phyloP scores from a whole-genome alignment of 139 green algal genomes.

The Chlorella sp. region DNA sequence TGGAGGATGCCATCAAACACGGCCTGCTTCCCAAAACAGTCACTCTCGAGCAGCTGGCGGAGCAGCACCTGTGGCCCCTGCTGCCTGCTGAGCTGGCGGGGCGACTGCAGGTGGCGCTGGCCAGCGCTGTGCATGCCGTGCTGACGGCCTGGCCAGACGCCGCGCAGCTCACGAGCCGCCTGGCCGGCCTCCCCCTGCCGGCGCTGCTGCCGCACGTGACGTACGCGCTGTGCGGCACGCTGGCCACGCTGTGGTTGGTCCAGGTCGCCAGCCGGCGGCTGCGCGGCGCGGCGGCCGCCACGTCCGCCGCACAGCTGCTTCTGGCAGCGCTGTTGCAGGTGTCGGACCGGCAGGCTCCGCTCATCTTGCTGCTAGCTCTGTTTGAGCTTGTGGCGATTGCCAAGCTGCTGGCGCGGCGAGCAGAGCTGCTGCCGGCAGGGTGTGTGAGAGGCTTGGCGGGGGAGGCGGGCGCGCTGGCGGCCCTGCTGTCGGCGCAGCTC shows the following conservation, averaged over 20 bases:
- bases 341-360: conserved; percentile 50
- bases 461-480: conserved; percentile 37
- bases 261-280: not conserved
- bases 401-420: conserved; percentile 26
- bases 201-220: conserved; percentile 34
- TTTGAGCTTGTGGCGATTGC: conserved; percentile 28
- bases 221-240: conserved; percentile 6
- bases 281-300: not conserved
- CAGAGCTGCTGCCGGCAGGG: not conserved
- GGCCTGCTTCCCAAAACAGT: not conserved
- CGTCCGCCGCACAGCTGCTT: conserved; percentile 17
- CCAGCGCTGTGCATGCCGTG: not conserved
- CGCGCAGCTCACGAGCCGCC: not conserved
- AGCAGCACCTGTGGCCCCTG: not conserved
- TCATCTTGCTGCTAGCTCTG: conserved; percentile 48
- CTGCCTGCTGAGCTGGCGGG: conserved; percentile 9
- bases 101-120: too few relatives aligned
- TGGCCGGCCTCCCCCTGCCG: conserved; percentile 14
- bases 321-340: conserved; percentile 50
- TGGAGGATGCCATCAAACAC: not conserved
- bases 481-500: conserved; percentile 44
- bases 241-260: not conserved
- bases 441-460: not conserved
- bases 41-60: not conserved
- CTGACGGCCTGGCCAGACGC: not conserved